Base-by-base conservation (phyloP, 495 filamentous ascomycete genomes). In the Penicillium waksmanii region DNA sequence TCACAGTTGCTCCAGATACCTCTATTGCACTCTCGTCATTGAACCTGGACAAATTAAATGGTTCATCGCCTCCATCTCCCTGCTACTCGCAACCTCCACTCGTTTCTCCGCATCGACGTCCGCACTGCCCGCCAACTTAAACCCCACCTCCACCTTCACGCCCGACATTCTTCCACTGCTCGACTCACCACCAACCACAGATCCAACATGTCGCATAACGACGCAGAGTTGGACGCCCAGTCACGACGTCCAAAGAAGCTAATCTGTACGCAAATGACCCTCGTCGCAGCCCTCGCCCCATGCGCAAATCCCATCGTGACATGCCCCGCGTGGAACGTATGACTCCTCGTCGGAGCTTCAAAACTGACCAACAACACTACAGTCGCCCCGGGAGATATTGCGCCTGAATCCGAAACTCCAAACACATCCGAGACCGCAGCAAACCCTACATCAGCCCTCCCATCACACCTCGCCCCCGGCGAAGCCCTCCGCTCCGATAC, bases 391-490 rank as follows among this genome's bases (percentile, higher is more conserved):
- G 78, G 78, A 6, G 78, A 81, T 51, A 77, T 78, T 49, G 60
- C 66, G 49, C 43, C 60, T 48, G 68, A 62, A 31, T 36, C 66
- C 15, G 52, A 66, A 7, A 43, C 54, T n/a, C 44, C 62, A 18
- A 53, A 58, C 53, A 23, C 58, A n/a, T 13, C 65, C 10, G 12
- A 61, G 66, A 65, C 67, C 70, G 65, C 84, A 78, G 77, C 82
- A 82, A 67, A 93, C 63, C 2, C 87, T 84, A 51, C 92, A 75
- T 38, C 88, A 85, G 35, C 43, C 85, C 73, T 40, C 33, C 55
- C 46, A 49, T 50, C 46, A 21, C 61, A 34, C 52, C 57, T 57
- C 25, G 21, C 35, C 34, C 46, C 62, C 31, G 59, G 60, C 55
- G 66, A 73, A 56, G 62, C 65, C 47, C 58, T 72, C 5, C 69